A percentile compares a stretch with the other conserved stretches of the same genome.
Conservation (phyloP, 208 protist genomes). For the Crithidia sp. region DNA sequence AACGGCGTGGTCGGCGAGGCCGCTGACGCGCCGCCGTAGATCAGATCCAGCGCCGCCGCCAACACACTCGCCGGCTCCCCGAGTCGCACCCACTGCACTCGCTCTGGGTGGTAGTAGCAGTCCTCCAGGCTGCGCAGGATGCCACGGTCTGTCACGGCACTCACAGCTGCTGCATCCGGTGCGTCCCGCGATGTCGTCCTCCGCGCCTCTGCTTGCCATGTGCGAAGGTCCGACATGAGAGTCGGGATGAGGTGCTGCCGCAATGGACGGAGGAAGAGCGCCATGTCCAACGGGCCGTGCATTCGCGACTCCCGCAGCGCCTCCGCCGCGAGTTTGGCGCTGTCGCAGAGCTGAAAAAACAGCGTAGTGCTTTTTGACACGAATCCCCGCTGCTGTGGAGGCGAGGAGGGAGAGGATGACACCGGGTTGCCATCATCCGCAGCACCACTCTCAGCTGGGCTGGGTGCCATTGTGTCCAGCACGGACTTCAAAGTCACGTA, state of each 20-base stretch:
- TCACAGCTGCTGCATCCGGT: background rate
- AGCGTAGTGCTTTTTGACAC: background rate
- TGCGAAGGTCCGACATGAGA: constrained; percentile 22
- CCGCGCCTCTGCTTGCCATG: constrained; percentile 14
- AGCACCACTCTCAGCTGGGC: no score
- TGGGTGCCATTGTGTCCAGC: background rate
- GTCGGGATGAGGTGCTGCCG: constrained; percentile 20
- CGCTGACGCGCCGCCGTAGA: background rate
- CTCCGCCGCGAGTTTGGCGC: constrained; percentile 9
- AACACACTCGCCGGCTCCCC: constrained; percentile 64
- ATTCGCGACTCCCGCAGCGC: constrained; percentile 19
- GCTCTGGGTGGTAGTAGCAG: constrained; percentile 28
- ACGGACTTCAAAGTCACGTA: background rate
- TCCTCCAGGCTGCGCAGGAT: constrained; percentile 23
- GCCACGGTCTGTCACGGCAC: background rate
- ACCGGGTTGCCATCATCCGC: background rate
- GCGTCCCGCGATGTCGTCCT: background rate
- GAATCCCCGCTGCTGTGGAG: background rate
- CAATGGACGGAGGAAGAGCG: constrained; percentile 16
- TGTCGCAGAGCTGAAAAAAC: constrained; percentile 5
- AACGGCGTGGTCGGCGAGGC: background rate
- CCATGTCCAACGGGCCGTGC: constrained; percentile 8
- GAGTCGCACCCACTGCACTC: constrained; percentile 42
- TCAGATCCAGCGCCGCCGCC: constrained; percentile 36
- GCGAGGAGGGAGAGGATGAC: no score